Base-by-base conservation (phyloP, 2,329 filamentous ascomycete species). In the Seiridium unicorne region DNA sequence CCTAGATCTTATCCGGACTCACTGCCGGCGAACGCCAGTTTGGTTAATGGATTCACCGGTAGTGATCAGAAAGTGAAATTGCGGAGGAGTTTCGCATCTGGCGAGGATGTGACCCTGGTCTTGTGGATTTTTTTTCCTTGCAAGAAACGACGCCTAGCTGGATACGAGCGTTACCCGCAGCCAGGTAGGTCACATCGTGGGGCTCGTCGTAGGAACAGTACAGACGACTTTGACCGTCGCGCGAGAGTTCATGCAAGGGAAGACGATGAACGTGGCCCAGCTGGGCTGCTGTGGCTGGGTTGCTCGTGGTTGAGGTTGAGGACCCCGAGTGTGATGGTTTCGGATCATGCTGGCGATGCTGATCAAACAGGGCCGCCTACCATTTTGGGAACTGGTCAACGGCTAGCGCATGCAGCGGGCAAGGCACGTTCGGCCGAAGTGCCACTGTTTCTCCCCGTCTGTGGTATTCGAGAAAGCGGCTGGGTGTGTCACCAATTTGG, bases 311-410 rank as follows among this genome's bases (percentile, higher is more conserved):
- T 34, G 11, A 36, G 31, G 49, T 53, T 53, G 18, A 26, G 18
- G 18, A 26, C 18, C 49, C 49, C 34, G 34, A 58, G n/a, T 54
- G 57, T 59, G 57, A 59, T 59, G 57, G 57, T 59, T 59, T 59
- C 57, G 54, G 35, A 46, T 59, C 40, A 51, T 59, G 57, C 57
- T 54, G 48, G 57, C 35, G 13, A 46, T 59, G 57, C 13, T 47
- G 57, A 59, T 59, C 57, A 59, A 59, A 59, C 57, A 59, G 57
- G 47, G 31, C 57, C 57, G 57, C 57, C 57, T 59, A 54, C 57
- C 57, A 11, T 36, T 46, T 53, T 54, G 47, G 57, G 57, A 51
- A 49, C 51, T 32, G 53, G 8, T 8, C 36, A 38, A 8, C 44
- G 18, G 34, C 34, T 40, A 9, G 34, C 6, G 51, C 51, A 55